Base-by-base conservation (phyloP, 768 basidiomycete species). In the Sporobolomyces phaffii region DNA sequence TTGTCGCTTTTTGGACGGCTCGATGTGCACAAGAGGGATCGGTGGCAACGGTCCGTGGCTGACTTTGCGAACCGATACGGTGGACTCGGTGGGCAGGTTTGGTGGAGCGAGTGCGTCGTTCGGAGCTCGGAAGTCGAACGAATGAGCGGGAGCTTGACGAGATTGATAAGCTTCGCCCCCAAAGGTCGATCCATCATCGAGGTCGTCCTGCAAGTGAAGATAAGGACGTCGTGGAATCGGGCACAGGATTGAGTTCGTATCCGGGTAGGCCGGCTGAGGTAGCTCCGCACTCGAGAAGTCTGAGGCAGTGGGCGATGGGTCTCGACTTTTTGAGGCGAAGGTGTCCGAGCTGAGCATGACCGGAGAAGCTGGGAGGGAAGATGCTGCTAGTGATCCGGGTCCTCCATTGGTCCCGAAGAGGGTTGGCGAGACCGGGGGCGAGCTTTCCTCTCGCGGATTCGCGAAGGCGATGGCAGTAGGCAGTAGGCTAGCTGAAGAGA, bases 41-140 rank as follows among this genome's bases (percentile, higher is more conserved):
- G 69, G 64, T 5, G 69, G 64, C 1, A 65, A 53, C 0, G 69
- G 69, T 1, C 69, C 63, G 9, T 41, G 69, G 8, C 43, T 51
- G 17, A 36, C 24, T 2, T 44, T 56, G 66, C 29, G 13, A 4
- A 24, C 24, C 20, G 56, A 15, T 15, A 3, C n/a, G 1, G 26
- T 5, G 17, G 28, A 1, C 1, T 7, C 6, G 8, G 31, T 8
- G n/a, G n/a, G n/a, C n/a, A n/a, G n/a, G n/a, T n/a, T n/a, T n/a
- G n/a, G n/a, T n/a, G n/a, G n/a, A n/a, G n/a, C n/a, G n/a, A n/a
- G n/a, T n/a, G n/a, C n/a, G n/a, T n/a, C n/a, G n/a, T n/a, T n/a
- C n/a, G 60, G 65, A 24, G 52, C 59, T 20, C 34, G 31, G 14
- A 62, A 62, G 65, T 58, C 54, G 49, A n/a, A n/a, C n/a, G n/a